Evolutionary conservation across 345 rosid genomes (phyloP), one percentile per base, ranked within the genome.

Genomic region (Pistacia vera): DNA sequence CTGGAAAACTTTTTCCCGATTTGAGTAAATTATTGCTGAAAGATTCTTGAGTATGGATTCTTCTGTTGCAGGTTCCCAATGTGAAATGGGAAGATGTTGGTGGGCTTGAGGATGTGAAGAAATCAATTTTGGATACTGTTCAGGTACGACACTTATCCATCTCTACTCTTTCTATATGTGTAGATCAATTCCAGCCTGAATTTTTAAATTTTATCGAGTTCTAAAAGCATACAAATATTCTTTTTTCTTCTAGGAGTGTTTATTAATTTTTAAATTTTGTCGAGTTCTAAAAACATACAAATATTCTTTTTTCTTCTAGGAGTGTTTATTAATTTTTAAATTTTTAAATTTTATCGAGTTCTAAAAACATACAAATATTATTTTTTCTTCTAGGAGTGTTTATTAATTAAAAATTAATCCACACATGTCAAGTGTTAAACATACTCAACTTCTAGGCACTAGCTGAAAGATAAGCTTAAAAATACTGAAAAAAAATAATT

Each of bases 21-120:
- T 63, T 62, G n/a, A 16, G 55, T 49, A 73, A 62, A 33, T 57
- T 20, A 72, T 66, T 77, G 38, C n/a, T 78, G 14, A 36, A 20
- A 36, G 20, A 35, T 44, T 35, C 71, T 77, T 77, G 20, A 74
- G 30, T 69, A 60, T 41, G 62, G 44, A 75, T 81, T 72, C 71
- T 16, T 67, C 36, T 58, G 62, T 54, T 16, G 7, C 80, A 93
- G 98, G 95, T 96, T 82, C 98, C 97, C 63, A 83, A 92, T 81
- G 97, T 96, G 82, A 93, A 91, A 82, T 96, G 97, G 99, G 98
- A 96, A 78, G 98, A 93, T 86, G 97, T 96, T 51, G 99, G 98
- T 68, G 98, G 98, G 62, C 97, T 96, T 62, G 99, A 93, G 85
- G 98, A 96, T 69, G 99, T 93, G 74, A 96, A 96, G 86, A 86